Evolutionary conservation across 768 basidiomycete genomes (phyloP), one percentile per base, ranked within the genome.

Genomic region (Tephrocybe sp.): DNA sequence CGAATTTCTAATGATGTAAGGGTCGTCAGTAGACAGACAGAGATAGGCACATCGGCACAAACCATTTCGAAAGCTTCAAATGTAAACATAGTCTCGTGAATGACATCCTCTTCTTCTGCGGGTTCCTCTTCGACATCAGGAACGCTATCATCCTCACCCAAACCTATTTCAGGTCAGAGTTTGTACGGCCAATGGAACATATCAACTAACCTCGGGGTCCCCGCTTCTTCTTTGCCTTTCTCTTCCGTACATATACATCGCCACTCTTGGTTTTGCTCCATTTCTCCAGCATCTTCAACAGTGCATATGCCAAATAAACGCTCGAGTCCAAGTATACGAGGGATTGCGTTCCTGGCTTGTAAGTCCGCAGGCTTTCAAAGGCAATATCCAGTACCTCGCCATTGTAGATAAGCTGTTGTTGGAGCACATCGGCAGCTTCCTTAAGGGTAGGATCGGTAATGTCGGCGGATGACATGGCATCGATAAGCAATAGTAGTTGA

Each of bases 11-110:
- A n/a, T n/a, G n/a, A n/a, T n/a, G n/a, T n/a, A n/a, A n/a, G n/a
- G n/a, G n/a, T n/a, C n/a, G n/a, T n/a, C n/a, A n/a, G n/a, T n/a
- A n/a, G n/a, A n/a, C n/a, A n/a, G n/a, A n/a, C n/a, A n/a, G n/a
- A n/a, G n/a, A n/a, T n/a, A n/a, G n/a, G n/a, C n/a, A n/a, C n/a
- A n/a, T n/a, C n/a, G 50, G 54, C 24, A 53, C 74, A 75, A 57
- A 94, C 97, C 76, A 79, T 76, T 69, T 98, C 91, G 57, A 94
- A 97, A 23, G 85, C 82, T 58, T 91, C 88, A 63, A 99, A 94
- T 3, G 91, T 90, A 70, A 97, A 94, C 63, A 86, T 79, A 31
- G 90, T 92, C 64, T 97, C 95, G 31, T 81, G 76, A 42, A 89
- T 76, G 22, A 84, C 75, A 23, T 81, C 82, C 50, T 88, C 84